phyloP scores from a whole-genome alignment of 2,329 filamentous ascomycete species.

The Fusarium verticillioides region DNA sequence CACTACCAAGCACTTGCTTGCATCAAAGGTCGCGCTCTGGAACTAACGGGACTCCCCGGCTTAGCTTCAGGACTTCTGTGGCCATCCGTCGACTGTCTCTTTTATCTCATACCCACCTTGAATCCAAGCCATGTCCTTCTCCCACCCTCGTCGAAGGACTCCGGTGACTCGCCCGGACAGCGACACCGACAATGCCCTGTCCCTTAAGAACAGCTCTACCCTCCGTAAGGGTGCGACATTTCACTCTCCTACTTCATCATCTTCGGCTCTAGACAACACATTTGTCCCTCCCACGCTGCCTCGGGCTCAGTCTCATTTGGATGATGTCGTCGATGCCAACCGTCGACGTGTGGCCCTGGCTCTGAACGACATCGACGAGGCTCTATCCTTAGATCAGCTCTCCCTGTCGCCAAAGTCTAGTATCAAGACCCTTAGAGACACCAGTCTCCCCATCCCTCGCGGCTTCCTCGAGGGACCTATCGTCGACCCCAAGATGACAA shows the following conservation, averaged over 20 bases:
- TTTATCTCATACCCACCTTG: constrained; percentile 44
- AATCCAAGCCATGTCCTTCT: constrained; percentile 60
- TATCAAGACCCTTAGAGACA: constrained; percentile 59
- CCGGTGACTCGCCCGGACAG: constrained; percentile 54
- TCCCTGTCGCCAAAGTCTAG: constrained; percentile 52
- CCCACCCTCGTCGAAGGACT: constrained; percentile 60
- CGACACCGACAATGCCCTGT: constrained; percentile 48
- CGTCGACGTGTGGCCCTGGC: constrained; percentile 75
- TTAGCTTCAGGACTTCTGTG: constrained; percentile 49
- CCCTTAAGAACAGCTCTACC: constrained; percentile 53
- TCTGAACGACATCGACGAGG: constrained; percentile 72
- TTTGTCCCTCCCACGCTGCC: constrained; percentile 67
- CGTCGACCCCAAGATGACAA: constrained; percentile 60
- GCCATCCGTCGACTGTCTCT: constrained; percentile 44
- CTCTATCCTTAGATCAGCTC: constrained; percentile 59
- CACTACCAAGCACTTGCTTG: constrained; percentile 40
- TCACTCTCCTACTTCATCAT: constrained; percentile 63
- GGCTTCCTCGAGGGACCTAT: constrained; percentile 68
- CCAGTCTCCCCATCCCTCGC: constrained; percentile 69
- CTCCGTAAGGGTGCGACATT: constrained; percentile 79
- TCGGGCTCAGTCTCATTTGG: constrained; percentile 75
- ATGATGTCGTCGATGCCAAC: constrained; percentile 77
- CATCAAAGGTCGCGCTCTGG: constrained; percentile 42
- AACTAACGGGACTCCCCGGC: constrained; percentile 46
- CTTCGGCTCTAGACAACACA: constrained; percentile 51